Evolutionary conservation across 768 basidiomycete species (phyloP).

Genomic region (Suillus bovinus): DNA sequence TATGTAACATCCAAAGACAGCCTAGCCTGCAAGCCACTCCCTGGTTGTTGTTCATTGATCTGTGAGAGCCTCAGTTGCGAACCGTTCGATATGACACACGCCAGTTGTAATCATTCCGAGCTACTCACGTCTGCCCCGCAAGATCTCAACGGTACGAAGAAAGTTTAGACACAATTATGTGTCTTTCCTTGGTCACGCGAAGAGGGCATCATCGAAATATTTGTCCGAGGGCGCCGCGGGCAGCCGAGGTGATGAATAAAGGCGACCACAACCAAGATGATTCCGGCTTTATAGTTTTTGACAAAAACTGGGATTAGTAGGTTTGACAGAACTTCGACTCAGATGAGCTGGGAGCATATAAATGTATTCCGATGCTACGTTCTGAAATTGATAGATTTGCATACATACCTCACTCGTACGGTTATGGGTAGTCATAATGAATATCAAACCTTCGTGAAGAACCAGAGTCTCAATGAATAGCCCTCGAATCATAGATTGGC

Average conservation of each 20-base stretch:
- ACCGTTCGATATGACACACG: not conserved
- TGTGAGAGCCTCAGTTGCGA: not conserved
- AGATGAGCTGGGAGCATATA: not conserved
- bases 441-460: not conserved
- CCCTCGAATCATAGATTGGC: slow-evolving; percentile 41
- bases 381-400: not conserved
- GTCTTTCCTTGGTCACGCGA: not conserved
- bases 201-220: not conserved
- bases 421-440: not conserved
- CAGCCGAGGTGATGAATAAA: not conserved
- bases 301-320: no score
- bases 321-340: no score
- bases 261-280: not conserved
- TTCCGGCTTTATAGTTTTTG: not conserved
- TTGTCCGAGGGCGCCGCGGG: not conserved
- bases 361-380: not conserved
- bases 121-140: no score
- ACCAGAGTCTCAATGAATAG: not conserved
- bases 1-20: not conserved
- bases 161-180: no score
- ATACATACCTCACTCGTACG: not conserved
- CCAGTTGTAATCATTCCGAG: no score
- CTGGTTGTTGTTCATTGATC: not conserved
- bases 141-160: no score
- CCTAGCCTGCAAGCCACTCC: not conserved